These are phyloP conservation scores for Saccharomyces hybrid DNA, from an alignment of 1,139 yeast genomes.

Conservation along the genomic window DNA sequence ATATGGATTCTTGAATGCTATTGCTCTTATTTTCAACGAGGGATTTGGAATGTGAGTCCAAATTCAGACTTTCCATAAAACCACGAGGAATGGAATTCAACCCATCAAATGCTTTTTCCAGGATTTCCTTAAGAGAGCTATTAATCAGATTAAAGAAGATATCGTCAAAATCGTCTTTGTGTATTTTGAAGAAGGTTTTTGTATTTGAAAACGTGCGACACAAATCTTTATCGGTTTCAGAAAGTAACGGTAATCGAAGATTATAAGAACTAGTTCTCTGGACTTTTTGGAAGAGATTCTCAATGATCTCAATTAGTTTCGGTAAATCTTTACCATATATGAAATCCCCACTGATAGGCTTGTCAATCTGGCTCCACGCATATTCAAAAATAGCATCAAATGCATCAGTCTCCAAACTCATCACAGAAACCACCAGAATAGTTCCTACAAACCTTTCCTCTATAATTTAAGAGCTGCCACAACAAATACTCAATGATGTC, in stretches of 20 bases:
- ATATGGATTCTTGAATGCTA: not conserved
- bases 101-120: slow-evolving; percentile 12
- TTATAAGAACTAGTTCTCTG: not conserved
- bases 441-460: not conserved
- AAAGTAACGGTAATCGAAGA: slow-evolving; percentile 11
- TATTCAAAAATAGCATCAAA: slow-evolving; percentile 13
- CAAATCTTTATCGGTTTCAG: slow-evolving; percentile 22
- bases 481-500: not conserved
- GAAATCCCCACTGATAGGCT: slow-evolving; percentile 14
- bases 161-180: slow-evolving; percentile 29
- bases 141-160: slow-evolving; percentile 27
- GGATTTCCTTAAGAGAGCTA: slow-evolving; percentile 14
- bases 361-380: slow-evolving; percentile 32
- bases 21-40: not conserved
- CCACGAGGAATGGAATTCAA: slow-evolving; percentile 1
- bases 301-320: slow-evolving; percentile 16
- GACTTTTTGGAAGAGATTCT: slow-evolving; percentile 15
- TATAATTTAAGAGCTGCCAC: not conserved
- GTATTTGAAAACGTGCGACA: slow-evolving; percentile 25
- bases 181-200: slow-evolving; percentile 26
- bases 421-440: not conserved
- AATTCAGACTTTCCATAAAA: not conserved
- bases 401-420: not conserved
- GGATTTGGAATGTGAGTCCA: not conserved
- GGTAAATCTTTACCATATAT: slow-evolving; percentile 30